Percentiles rank a stretch among this genome's conserved stretches.
Evolutionary conservation across 352 stramenopile genomes (phyloP).

Genomic region (Peronospora farinosa): DNA sequence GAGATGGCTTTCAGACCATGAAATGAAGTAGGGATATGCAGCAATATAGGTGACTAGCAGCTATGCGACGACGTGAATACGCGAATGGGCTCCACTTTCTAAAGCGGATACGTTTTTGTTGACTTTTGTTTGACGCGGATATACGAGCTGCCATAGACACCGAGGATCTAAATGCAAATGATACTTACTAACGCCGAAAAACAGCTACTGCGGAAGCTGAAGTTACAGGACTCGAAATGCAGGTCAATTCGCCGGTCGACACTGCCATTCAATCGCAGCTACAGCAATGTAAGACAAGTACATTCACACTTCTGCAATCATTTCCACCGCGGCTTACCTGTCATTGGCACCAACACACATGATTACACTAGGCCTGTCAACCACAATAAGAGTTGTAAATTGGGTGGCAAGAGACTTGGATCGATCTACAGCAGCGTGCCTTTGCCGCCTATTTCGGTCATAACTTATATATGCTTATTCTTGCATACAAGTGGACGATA

Average conservation of each 20-base stretch:
- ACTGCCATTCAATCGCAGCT: background rate
- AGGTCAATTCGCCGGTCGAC: conserved; percentile 22
- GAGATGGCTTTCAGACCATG: conserved; percentile 53
- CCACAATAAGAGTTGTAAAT: conserved; percentile 1
- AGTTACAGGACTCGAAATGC: conserved; percentile 9
- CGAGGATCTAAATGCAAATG: too few relatives aligned
- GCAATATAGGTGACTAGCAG: conserved; percentile 34
- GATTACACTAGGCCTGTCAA: conserved; percentile 8
- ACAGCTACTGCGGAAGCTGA: conserved; percentile 18
- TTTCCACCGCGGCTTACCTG: conserved; percentile 4
- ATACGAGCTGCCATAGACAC: too few relatives aligned
- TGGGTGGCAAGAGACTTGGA: conserved; percentile 56
- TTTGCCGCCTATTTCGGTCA: conserved; percentile 41
- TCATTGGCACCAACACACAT: background rate
- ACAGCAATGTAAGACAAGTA: too few relatives aligned
- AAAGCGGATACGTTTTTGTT: conserved; percentile 15
- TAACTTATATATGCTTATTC: conserved; percentile 24
- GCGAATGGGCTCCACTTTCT: conserved; percentile 45
- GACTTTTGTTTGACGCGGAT: background rate
- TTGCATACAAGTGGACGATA: conserved; percentile 17
- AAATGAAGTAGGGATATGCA: conserved; percentile 56
- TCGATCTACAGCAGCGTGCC: conserved; percentile 51
- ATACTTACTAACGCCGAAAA: conserved; percentile 1
- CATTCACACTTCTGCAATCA: too few relatives aligned
- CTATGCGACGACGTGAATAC: conserved; percentile 42